Evolutionary conservation across 768 basidiomycete species (phyloP).

Genomic region (Boletus subcaerulescens): DNA sequence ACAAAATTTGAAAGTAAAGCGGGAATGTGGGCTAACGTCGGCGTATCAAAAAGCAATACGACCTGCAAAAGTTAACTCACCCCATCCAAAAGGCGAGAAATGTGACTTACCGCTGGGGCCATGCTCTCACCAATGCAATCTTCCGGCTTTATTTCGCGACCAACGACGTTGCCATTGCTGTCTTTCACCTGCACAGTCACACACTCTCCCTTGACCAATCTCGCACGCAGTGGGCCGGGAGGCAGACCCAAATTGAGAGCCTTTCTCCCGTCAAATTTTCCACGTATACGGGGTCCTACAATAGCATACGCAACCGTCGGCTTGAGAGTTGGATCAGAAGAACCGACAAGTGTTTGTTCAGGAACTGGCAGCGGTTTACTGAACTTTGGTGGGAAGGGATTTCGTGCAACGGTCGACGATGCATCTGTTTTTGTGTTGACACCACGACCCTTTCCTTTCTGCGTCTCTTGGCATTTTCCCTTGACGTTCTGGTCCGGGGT

Average conservation of each 20-base stretch:
- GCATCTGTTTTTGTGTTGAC: neutral
- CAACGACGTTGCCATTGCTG: conserved; percentile 38
- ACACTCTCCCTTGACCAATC: conserved; percentile 60
- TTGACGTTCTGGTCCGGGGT: conserved; percentile 6
- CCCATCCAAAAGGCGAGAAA: neutral
- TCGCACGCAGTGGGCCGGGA: conserved; percentile 52
- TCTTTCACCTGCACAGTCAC: conserved; percentile 56
- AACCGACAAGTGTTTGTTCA: conserved; percentile 18
- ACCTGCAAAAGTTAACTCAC: conserved; percentile 37
- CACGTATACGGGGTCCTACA: conserved; percentile 51
- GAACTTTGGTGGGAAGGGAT: conserved; percentile 15
- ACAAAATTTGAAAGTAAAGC: conserved; percentile 48
- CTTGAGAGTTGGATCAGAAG: conserved; percentile 17
- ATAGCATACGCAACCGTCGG: conserved; percentile 49
- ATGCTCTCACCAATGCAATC: conserved; percentile 58
- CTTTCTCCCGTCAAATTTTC: conserved; percentile 70
- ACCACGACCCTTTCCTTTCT: conserved; percentile 8
- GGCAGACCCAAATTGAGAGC: conserved; percentile 65
- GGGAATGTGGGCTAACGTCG: conserved; percentile 55
- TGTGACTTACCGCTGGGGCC: conserved; percentile 41
- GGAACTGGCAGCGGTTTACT: conserved; percentile 20
- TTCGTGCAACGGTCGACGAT: conserved; percentile 7
- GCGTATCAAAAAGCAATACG: conserved; percentile 69
- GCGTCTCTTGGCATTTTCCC: conserved; percentile 8
- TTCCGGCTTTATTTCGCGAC: conserved; percentile 55